Evolutionary conservation across 2,329 filamentous ascomycete genomes (phyloP).

Genomic region (Aureobasidium sp.): DNA sequence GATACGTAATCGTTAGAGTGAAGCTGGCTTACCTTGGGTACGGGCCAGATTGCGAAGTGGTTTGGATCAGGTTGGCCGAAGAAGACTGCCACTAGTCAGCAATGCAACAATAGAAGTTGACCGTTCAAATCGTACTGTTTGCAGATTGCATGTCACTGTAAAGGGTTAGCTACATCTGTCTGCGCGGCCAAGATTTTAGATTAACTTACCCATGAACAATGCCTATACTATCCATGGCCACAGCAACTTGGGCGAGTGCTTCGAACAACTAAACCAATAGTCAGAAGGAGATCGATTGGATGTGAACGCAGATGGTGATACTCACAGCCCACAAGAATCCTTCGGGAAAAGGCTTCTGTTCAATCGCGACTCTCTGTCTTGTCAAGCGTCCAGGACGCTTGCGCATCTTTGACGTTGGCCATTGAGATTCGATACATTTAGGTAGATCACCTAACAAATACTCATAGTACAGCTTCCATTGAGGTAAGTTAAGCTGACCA

Average conservation of each 20-base stretch:
- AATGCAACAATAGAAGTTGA: not conserved
- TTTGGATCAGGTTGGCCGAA: not conserved
- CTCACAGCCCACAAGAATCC: constrained; percentile 5
- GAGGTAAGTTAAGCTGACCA: not conserved
- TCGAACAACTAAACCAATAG: not conserved
- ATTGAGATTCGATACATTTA: not conserved
- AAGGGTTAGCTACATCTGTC: not conserved
- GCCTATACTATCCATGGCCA: not conserved
- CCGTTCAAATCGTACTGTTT: not conserved
- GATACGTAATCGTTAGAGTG: no score
- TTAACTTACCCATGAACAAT: not conserved
- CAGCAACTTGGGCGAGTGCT: not conserved
- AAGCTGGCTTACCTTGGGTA: not conserved
- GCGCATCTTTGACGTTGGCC: not conserved
- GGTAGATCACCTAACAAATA: not conserved
- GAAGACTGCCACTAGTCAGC: not conserved
- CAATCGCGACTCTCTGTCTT: not conserved
- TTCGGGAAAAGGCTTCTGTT: not conserved
- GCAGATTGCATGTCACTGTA: not conserved
- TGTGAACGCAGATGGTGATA: not conserved
- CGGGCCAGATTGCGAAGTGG: not conserved
- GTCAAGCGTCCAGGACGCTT: not conserved
- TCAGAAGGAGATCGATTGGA: not conserved
- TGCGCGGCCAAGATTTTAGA: not conserved
- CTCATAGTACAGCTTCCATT: constrained; percentile 7